phyloP scores from a whole-genome alignment of 371 early-diverging fungal species.

The Catenaria anguillulae region DNA sequence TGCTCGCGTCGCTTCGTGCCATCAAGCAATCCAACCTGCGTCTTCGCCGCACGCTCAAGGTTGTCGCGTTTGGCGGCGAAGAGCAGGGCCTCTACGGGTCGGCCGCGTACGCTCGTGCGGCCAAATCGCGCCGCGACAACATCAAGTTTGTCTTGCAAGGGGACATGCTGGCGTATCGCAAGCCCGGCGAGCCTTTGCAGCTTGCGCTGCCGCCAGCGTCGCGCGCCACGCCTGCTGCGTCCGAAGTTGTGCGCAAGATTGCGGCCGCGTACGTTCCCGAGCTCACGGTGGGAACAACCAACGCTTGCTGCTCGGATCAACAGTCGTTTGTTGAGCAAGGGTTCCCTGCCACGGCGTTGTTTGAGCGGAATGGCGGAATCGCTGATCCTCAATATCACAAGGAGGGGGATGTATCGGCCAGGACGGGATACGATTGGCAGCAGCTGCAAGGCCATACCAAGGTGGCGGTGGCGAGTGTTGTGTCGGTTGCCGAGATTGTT shows the following conservation, averaged over 20 bases:
- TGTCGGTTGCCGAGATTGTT: conserved; percentile 18
- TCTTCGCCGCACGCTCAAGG: conserved; percentile 19
- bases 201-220: conserved; percentile 21
- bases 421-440: conserved; percentile 22
- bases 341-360: not conserved
- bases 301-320: conserved; percentile 26
- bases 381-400: conserved; percentile 27
- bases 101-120: conserved; percentile 18
- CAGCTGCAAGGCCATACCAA: conserved; percentile 19
- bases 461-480: conserved; percentile 20
- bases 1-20: conserved; percentile 16
- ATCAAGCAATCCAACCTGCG: conserved; percentile 16
- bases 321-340: conserved; percentile 12
- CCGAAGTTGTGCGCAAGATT: conserved; percentile 7
- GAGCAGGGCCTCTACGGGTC: conserved; percentile 26
- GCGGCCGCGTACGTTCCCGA: conserved; percentile 21
- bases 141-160: conserved; percentile 23
- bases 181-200: conserved; percentile 23
- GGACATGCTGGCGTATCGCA: conserved; percentile 25
- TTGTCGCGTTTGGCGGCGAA: conserved; percentile 24
- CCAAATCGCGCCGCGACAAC: conserved; percentile 11
- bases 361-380: conserved; percentile 21
- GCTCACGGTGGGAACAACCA: conserved; percentile 17
- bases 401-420: conserved; percentile 21
- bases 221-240: conserved; percentile 18